Evolutionary conservation across 1,139 yeast genomes (phyloP), one percentile per base, ranked within the genome.

Genomic region (Candida pseudocylindracea): DNA sequence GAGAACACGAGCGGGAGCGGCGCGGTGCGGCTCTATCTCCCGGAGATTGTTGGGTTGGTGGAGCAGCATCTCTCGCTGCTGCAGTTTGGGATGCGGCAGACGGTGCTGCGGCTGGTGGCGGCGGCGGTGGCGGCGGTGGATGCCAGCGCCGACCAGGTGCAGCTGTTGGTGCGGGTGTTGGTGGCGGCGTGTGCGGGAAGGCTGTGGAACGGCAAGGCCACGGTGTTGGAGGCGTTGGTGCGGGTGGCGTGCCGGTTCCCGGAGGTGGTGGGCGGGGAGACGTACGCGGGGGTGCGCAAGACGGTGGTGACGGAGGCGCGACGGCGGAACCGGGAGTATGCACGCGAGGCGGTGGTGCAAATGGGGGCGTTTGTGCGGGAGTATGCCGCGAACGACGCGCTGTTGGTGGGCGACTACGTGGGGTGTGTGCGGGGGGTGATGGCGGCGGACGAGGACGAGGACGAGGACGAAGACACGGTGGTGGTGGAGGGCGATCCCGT

Each of bases 201-300:
- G 38, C 67, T 91, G 8, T 88, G 94, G 92, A 63, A 63, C 12
- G 96, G 96, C 8, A 88, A 88, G 45, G 94, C 81, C 40, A 51
- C 60, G 30, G 64, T 88, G 2, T 55, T 81, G 26, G 70, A 67
- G 30, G 81, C 94, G 0, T 52, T 85, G 33, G 75, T 80, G 1
- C 55, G 68, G 1, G 57, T 78, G 29, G 48, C 73, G 0, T 46
- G 57, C 10, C 67, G 67, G 39, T 59, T 67, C 10, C 51, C 57
- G 32, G 41, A 39, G 0, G 54, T 45, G 36, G 38, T 59, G 32
- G 42, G 58, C 31, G 30, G 33, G 0, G 44, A 40, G 1, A 49
- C 46, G 0, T 37, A 62, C 28, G 49, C 48, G 2, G 44, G 43
- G 13, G 50, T 74, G 11, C 55, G 56, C 30, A 55, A 55, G 28